phyloP scores from a whole-genome alignment of 2,329 filamentous ascomycete genomes.

The Stagonosporopsis tanaceti region DNA sequence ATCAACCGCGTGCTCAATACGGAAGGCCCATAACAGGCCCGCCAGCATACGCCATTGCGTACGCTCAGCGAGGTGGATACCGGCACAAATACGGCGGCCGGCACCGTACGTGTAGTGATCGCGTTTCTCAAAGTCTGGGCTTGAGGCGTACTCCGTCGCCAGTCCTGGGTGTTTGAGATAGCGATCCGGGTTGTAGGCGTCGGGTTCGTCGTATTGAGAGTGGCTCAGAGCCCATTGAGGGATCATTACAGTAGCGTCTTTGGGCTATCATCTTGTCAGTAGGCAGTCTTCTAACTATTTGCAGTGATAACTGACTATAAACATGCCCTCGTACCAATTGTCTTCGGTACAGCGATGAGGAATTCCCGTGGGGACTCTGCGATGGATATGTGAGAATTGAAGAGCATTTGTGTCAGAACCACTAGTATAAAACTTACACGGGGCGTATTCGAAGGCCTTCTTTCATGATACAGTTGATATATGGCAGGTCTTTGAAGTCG shows the following conservation, averaged over 20 bases:
- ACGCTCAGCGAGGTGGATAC: conserved; percentile 62
- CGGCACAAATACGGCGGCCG: conserved; percentile 59
- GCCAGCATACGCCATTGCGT: conserved; percentile 54
- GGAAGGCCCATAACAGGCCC: conserved; percentile 61
- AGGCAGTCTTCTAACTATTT: too few relatives aligned
- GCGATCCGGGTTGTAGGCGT: conserved; percentile 49
- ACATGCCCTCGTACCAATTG: conserved; percentile 41
- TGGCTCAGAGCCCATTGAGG: conserved; percentile 35
- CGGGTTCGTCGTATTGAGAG: conserved; percentile 32
- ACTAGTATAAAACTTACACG: conserved; percentile 26
- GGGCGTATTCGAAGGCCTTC: conserved; percentile 36
- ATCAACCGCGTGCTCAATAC: conserved; percentile 42
- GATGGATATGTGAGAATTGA: conserved; percentile 9
- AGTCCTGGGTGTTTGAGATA: conserved; percentile 42
- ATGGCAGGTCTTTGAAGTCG: conserved; percentile 39
- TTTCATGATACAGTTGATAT: conserved; percentile 43
- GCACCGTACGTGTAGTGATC: conserved; percentile 60
- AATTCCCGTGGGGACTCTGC: conserved; percentile 32
- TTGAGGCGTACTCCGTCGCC: conserved; percentile 49
- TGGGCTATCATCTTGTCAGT: conserved; percentile 20
- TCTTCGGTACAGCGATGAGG: conserved; percentile 36
- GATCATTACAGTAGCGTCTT: conserved; percentile 41
- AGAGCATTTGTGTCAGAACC: too few relatives aligned
- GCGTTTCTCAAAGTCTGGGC: conserved; percentile 44
- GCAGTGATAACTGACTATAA: conserved; percentile 23